Evolutionary conservation across 805 yeast species (phyloP), one percentile per base, ranked within the genome.

Genomic region (Diddensiella transvaalensis): DNA sequence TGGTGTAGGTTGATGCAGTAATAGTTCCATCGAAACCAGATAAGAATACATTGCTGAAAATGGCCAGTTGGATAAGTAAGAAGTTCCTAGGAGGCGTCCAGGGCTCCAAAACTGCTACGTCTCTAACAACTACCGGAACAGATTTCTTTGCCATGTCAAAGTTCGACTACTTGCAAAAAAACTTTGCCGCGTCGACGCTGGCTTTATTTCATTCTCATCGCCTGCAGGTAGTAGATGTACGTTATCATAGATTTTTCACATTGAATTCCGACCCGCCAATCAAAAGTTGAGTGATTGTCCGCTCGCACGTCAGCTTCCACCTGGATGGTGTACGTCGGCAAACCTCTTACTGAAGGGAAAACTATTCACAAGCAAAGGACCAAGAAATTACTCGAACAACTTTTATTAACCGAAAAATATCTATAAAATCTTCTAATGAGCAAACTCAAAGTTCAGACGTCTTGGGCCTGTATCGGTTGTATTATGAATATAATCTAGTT

Each of bases 401-500:
- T 26, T 26, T 13, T 26, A 26, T 26, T 13, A 26, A 26, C 32
- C n/a, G n/a, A n/a, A n/a, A n/a, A 26, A 26, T 26, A 26, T 8
- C 32, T 26, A 26, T 26, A 26, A 13, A 6, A 10, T 35, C 38
- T 38, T 21, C 22, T 42, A 62, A 41, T 60, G 59, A 46, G 59
- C 63, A 52, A 71, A 72, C 32, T 68, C 51, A 56, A 72, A 72
- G 53, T 83, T 84, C 39, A 83, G 66, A 19, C 87, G 67, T 55
- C 72, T 72, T 53, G 76, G 77, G 4, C 87, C 87, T 22, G 61
- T 65, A 54, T 80, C 84, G 0, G 57, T 66, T 1, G 83, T 71
- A 10, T 58, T 67, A 13, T 44, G 49, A 18, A 70, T 56, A 61
- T 83, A 83, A 1, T 69, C 63, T 2, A 65, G 72, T 53, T 71